Evolutionary conservation across 2,329 filamentous ascomycete species (phyloP).

Genomic region (Cladorrhinum sp.): DNA sequence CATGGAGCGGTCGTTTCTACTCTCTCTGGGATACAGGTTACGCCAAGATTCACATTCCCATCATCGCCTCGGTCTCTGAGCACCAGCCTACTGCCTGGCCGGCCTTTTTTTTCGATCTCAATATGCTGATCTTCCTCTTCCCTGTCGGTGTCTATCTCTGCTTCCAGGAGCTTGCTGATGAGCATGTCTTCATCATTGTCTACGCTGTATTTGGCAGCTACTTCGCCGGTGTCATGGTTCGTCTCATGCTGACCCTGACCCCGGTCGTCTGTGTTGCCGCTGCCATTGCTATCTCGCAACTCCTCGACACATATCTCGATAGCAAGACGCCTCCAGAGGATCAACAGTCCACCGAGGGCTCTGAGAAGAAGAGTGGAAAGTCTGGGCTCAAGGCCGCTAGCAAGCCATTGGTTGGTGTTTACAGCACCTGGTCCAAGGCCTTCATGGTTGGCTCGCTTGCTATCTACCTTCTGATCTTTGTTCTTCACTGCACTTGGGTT

Average conservation of each 20-base stretch:
- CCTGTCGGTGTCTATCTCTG: conserved; percentile 97
- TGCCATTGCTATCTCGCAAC: conserved; percentile 80
- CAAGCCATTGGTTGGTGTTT: conserved; percentile 78
- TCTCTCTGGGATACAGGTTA: conserved; percentile 98
- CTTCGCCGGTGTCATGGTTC: conserved; percentile 99
- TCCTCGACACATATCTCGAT: conserved; percentile 82
- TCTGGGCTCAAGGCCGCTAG: conserved; percentile 66
- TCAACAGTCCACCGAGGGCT: conserved; percentile 41
- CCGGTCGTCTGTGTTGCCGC: conserved; percentile 94
- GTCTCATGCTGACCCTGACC: conserved; percentile 95
- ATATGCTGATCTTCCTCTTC: conserved; percentile 98
- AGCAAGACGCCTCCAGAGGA: conserved; percentile 58
- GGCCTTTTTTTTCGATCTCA: conserved; percentile 98
- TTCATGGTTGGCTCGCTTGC: conserved; percentile 70
- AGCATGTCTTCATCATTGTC: conserved; percentile 97
- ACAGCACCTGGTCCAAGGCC: conserved; percentile 73
- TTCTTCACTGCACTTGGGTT: conserved; percentile 98
- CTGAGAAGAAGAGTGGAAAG: conserved; percentile 56
- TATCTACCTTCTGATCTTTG: conserved; percentile 85
- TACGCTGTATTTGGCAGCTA: conserved; percentile 97
- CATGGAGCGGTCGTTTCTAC: conserved; percentile 98
- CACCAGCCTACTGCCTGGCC: conserved; percentile 99
- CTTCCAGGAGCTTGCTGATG: conserved; percentile 89
- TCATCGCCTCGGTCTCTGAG: conserved; percentile 99
- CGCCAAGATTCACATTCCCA: conserved; percentile 98